These are phyloP conservation scores for Euryodendron excelsum DNA, from an alignment of 148 eudicot genomes.

Conservation along the genomic window DNA sequence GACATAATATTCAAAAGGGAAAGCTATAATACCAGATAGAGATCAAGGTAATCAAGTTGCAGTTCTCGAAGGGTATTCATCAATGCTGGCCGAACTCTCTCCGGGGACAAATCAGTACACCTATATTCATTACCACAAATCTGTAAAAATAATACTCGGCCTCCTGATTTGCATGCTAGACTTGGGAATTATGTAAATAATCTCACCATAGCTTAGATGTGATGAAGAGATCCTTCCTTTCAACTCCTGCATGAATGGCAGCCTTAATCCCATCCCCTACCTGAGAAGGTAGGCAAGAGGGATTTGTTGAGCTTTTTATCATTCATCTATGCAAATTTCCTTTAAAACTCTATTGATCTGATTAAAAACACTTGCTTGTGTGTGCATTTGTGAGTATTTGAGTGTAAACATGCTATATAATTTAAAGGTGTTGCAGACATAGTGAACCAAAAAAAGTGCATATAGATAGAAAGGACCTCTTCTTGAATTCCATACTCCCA, in stretches of 20 bases:
- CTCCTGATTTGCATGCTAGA: neutral
- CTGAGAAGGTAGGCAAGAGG: slow-evolving; percentile 18
- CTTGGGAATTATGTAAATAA: neutral
- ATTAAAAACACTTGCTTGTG: too few relatives aligned
- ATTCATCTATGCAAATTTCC: too few relatives aligned
- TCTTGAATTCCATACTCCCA: slow-evolving; percentile 51
- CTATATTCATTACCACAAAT: slow-evolving; percentile 19
- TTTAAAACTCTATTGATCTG: too few relatives aligned
- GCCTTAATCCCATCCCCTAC: slow-evolving; percentile 45
- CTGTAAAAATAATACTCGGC: neutral
- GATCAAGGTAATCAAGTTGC: slow-evolving; percentile 54
- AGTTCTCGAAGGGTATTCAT: slow-evolving; percentile 48
- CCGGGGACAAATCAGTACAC: slow-evolving; percentile 59
- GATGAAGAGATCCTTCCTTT: slow-evolving; percentile 43
- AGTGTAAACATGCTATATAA: too few relatives aligned
- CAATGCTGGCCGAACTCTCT: slow-evolving; percentile 56
- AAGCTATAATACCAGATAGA: slow-evolving; percentile 41
- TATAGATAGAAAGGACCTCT: slow-evolving; percentile 26
- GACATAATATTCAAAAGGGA: neutral
- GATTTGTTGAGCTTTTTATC: neutral
- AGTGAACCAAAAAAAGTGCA: too few relatives aligned
- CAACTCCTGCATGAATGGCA: slow-evolving; percentile 50
- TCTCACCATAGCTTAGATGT: slow-evolving; percentile 57
- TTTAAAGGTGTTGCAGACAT: too few relatives aligned
- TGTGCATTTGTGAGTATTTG: too few relatives aligned